Evolutionary conservation across 768 basidiomycete species (phyloP).

Genomic region (Panaeolus cyanescens): DNA sequence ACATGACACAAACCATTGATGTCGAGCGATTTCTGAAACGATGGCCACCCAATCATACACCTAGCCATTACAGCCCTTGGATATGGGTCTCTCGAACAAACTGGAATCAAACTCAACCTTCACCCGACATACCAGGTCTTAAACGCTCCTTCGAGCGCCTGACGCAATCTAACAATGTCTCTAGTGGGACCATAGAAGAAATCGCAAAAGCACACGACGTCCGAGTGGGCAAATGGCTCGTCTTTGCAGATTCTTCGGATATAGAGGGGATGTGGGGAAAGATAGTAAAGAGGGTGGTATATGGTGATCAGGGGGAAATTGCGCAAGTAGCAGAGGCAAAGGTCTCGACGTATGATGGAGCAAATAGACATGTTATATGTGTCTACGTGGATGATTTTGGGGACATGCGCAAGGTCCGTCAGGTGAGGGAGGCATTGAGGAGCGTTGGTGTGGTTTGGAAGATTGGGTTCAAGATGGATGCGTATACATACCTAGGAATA

Average conservation of each 20-base stretch:
- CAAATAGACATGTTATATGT: slow-evolving; percentile 35
- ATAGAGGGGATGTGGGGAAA: slow-evolving; percentile 38
- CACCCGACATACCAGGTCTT: not conserved
- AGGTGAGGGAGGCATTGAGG: slow-evolving; percentile 34
- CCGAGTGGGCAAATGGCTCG: slow-evolving; percentile 38
- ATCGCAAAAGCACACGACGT: slow-evolving; percentile 32
- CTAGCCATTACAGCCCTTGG: slow-evolving; percentile 32
- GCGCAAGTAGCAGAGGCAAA: slow-evolving; percentile 32
- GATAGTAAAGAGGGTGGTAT: slow-evolving; percentile 28
- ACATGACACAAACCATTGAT: not conserved
- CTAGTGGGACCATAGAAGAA: slow-evolving; percentile 25
- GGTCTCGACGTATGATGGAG: slow-evolving; percentile 36
- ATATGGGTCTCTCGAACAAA: slow-evolving; percentile 30
- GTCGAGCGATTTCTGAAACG: slow-evolving; percentile 25
- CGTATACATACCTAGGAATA: slow-evolving; percentile 39
- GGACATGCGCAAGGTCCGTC: slow-evolving; percentile 26
- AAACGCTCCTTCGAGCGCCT: slow-evolving; percentile 16
- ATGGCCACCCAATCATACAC: slow-evolving; percentile 41
- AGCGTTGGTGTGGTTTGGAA: slow-evolving; percentile 33
- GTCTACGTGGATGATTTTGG: slow-evolving; percentile 30
- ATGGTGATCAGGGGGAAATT: slow-evolving; percentile 24
- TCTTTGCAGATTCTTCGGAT: slow-evolving; percentile 28
- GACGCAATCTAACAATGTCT: slow-evolving; percentile 14
- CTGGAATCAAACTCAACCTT: not conserved
- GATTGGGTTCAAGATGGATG: slow-evolving; percentile 42